Evolutionary conservation across 2,329 filamentous ascomycete species (phyloP), one percentile per base, ranked within the genome.

Genomic region (Blastomyces emzantsi): DNA sequence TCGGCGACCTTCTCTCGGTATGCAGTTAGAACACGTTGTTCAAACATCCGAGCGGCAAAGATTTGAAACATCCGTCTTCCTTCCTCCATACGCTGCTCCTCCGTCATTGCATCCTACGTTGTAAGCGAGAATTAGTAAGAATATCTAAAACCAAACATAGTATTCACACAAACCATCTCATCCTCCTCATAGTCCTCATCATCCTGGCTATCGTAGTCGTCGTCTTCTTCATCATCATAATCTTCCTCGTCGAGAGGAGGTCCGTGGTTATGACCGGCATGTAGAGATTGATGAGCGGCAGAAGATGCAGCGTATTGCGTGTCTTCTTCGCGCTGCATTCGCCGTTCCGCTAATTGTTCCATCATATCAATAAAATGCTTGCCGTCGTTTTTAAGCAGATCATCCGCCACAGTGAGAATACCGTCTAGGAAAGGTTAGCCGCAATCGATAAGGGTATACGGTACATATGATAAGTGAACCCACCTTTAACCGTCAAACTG

Each of bases 311-410:
- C 82, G 71, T 85, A 85, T 69, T 87, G 87, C 60, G 90, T 90
- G 74, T 97, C 92, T 78, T 94, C 92, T 80, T 97, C 93, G 70
- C 94, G 88, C 73, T 92, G 90, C 93, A 99, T 97, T 71, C 94
- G 87, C 71, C 93, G 90, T 79, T 99, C 94, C 47, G 94, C 94
- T 71, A 99, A 84, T 79, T 97, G 93, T 77, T 99, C 94, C 94
- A 99, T 99, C 94, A 99, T 99, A 76, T 99, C 94, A 77, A 99
- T 99, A 80, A 99, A 99, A 74, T 96, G 96, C 78, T 96, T 96
- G 72, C 94, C 94, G 77, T 99, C 94, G 78, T 99, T 99, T 78
- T 97, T 97, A 67, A 99, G 85, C 68, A 99, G 83, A 79, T 99
- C 94, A 81, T 99, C 94, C 76, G 94, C 94, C 73, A 99, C 94